Base-by-base conservation (phyloP, 805 yeast species). In the Ogataea trehalophila region DNA sequence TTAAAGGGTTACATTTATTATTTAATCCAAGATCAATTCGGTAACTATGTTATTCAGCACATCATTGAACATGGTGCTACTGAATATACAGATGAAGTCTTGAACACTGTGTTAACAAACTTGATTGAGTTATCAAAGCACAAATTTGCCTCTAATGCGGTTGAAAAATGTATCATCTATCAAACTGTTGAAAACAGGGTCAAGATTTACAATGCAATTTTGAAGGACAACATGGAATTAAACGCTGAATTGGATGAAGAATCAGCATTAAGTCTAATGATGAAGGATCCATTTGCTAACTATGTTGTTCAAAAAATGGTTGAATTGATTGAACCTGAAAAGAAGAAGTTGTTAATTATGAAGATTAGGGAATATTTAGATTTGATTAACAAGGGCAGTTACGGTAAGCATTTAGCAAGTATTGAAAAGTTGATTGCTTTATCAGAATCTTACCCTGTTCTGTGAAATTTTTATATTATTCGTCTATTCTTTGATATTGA, bases 211-310 rank as follows among this genome's bases (percentile, higher is more conserved):
- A 79, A 77, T 47, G 86, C 81, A 57, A 87, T 92, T 15, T 67
- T 85, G 68, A 69, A 77, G 31, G 80, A 71, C 48, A 78, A 80
- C 53, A 66, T 67, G 42, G 59, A 59, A 35, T 68, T 64, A 26
- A 68, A 65, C 26, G 72, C 74, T 17, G 59, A 60, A 33, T 79
- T 84, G 36, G 79, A 74, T 45, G 91, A 84, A 54, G 77, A 77
- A 45, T 76, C 86, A 1, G 82, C 95, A 8, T 73, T 94, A 56
- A 87, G 91, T 22, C 73, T 85, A 49, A 91, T 94, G 98, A 90
- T 94, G 89, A 88, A 88, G 63, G 99, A 94, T 66, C 98, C 94
- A 65, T 94, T 85, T 69, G 99, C 98, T 22, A 94, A 94, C 67
- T 94, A 94, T 63, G 99, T 94, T 41, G 89, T 94, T 43, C 99